Conservation (phyloP, 257 asterid species). For the Gynochthodes officinalis region DNA sequence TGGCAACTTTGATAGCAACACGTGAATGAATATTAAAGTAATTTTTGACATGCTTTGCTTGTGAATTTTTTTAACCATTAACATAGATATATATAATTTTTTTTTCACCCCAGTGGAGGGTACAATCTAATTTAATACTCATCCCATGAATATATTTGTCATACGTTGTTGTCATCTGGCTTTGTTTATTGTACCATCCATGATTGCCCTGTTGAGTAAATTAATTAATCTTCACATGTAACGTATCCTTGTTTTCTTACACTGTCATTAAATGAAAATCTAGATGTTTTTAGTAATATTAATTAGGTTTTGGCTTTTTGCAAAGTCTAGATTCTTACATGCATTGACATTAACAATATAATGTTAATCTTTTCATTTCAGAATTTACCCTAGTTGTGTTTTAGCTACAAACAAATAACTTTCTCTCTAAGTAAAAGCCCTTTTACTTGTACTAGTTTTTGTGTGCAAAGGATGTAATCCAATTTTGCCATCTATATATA, state of each 20-base stretch:
- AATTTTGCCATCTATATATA: too few species aligned
- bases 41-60: too few species aligned
- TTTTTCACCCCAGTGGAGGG: too few species aligned
- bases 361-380: too few species aligned
- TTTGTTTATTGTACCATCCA: background rate
- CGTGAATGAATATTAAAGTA: too few species aligned
- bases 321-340: background rate
- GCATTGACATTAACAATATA: background rate
- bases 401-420: too few species aligned
- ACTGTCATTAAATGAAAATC: background rate
- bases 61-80: too few species aligned
- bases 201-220: background rate
- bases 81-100: too few species aligned
- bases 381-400: too few species aligned
- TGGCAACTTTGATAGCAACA: background rate
- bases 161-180: background rate
- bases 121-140: background rate
- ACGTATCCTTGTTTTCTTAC: background rate
- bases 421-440: too few species aligned
- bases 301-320: background rate
- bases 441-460: too few species aligned
- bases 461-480: too few species aligned
- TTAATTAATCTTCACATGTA: background rate
- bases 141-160: background rate
- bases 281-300: background rate